Conservation (phyloP, 2,329 filamentous ascomycete genomes). For the Leptographium flavum region DNA sequence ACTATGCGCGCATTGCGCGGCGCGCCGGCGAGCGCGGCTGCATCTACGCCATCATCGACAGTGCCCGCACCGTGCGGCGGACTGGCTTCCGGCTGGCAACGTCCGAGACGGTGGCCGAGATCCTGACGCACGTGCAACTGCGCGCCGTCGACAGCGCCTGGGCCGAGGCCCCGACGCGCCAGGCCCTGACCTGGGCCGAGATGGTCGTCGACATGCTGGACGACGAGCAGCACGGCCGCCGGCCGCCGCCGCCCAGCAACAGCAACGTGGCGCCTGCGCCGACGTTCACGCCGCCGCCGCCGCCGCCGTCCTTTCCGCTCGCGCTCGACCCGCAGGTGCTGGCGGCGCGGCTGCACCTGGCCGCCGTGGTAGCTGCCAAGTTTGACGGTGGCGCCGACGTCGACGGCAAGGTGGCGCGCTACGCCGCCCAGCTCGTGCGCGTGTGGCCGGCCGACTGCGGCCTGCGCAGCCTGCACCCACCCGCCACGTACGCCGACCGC, state of each 20-base stretch:
- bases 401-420: slow-evolving; percentile 18
- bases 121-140: slow-evolving; percentile 24
- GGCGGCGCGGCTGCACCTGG: slow-evolving; percentile 26
- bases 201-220: slow-evolving; percentile 35
- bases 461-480: slow-evolving; percentile 22
- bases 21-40: slow-evolving; percentile 24
- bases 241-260: background rate
- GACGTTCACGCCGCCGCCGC: slow-evolving; percentile 3
- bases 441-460: slow-evolving; percentile 26
- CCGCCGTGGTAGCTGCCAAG: slow-evolving; percentile 24
- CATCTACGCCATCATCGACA: slow-evolving; percentile 33
- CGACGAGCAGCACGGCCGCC: slow-evolving; percentile 23
- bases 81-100: slow-evolving; percentile 30
- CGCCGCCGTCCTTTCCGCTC: slow-evolving; percentile 16
- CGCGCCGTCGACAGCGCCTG: slow-evolving; percentile 26
- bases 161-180: slow-evolving; percentile 19
- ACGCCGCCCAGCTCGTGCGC: slow-evolving; percentile 18
- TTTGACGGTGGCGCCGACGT: slow-evolving; percentile 13
- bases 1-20: slow-evolving; percentile 27
- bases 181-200: slow-evolving; percentile 31
- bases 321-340: slow-evolving; percentile 28
- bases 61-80: slow-evolving; percentile 28
- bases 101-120: slow-evolving; percentile 25
- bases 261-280: slow-evolving; percentile 3
- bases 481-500: slow-evolving; percentile 15